Conservation (phyloP, 371 early-diverging fungal genomes). For the Apophysomyces trapeziformis region DNA sequence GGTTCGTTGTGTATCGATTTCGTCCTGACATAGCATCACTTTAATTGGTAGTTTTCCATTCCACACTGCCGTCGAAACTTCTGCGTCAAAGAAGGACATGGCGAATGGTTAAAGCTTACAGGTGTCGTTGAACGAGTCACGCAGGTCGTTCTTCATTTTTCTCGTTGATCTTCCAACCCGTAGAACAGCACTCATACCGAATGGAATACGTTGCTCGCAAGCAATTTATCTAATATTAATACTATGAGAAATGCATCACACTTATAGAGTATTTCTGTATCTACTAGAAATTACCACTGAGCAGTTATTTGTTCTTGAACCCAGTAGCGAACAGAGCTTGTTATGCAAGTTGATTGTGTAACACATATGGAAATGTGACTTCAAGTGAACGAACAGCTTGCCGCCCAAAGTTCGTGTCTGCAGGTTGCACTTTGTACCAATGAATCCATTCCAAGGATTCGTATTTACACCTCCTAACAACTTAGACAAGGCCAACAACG, state of each 20-base stretch:
- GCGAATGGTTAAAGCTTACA: not conserved
- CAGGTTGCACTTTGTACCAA: not conserved
- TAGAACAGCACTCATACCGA: too few species aligned
- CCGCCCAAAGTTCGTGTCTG: not conserved
- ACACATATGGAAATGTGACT: not conserved
- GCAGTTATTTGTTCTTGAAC: too few species aligned
- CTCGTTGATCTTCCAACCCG: not conserved
- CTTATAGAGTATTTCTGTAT: too few species aligned
- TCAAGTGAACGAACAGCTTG: not conserved
- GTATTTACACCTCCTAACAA: not conserved
- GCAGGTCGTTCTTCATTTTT: not conserved
- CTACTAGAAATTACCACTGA: too few species aligned
- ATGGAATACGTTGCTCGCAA: too few species aligned
- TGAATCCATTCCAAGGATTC: not conserved
- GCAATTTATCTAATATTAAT: too few species aligned
- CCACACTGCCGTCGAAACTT: slow-evolving; percentile 53
- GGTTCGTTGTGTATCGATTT: slow-evolving; percentile 18
- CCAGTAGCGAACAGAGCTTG: too few species aligned
- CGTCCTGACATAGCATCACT: slow-evolving; percentile 46
- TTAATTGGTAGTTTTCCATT: slow-evolving; percentile 63
- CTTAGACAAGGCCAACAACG: not conserved
- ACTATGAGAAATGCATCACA: too few species aligned
- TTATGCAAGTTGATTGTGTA: not conserved
- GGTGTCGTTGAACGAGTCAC: slow-evolving; percentile 7
- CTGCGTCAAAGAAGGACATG: slow-evolving; percentile 18